A percentile compares a stretch with the other conserved stretches of the same genome.
phyloP scores from a whole-genome alignment of 768 basidiomycete genomes.

The Tylopilus sp. region DNA sequence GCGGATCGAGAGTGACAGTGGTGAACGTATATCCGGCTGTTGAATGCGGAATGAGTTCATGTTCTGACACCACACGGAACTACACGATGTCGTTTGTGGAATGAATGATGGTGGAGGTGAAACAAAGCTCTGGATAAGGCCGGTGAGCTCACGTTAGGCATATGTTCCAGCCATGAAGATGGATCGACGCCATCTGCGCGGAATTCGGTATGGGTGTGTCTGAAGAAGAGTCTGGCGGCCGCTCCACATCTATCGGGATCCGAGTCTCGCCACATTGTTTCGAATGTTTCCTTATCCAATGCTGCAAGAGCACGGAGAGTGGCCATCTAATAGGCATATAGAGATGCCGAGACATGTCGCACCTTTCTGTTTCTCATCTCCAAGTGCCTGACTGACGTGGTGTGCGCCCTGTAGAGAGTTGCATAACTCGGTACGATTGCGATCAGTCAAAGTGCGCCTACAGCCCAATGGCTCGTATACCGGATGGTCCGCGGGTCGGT shows the following conservation, averaged over 20 bases:
- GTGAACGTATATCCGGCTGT: conserved; percentile 55
- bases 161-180: conserved; percentile 39
- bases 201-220: conserved; percentile 61
- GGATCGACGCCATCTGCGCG: conserved; percentile 38
- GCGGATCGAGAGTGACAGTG: conserved; percentile 66
- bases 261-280: conserved; percentile 73
- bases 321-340: no score
- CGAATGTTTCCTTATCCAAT: conserved; percentile 70
- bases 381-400: conserved; percentile 59
- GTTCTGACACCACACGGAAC: conserved; percentile 37
- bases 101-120: background rate
- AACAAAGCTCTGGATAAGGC: background rate
- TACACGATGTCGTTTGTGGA: conserved; percentile 2
- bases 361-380: conserved; percentile 57
- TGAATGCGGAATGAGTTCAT: conserved; percentile 41
- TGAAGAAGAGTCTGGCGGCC: conserved; percentile 61
- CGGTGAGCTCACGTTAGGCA: conserved; percentile 47
- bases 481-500: conserved; percentile 68
- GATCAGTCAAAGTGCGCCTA: conserved; percentile 32
- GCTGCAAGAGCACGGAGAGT: conserved; percentile 35
- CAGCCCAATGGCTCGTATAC: conserved; percentile 84
- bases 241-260: conserved; percentile 43
- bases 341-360: conserved; percentile 7
- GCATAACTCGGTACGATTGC: background rate
- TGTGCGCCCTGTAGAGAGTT: conserved; percentile 62